These are phyloP conservation scores for Aphanomyces astaci DNA, from an alignment of 352 stramenopile species.

Conservation along the genomic window DNA sequence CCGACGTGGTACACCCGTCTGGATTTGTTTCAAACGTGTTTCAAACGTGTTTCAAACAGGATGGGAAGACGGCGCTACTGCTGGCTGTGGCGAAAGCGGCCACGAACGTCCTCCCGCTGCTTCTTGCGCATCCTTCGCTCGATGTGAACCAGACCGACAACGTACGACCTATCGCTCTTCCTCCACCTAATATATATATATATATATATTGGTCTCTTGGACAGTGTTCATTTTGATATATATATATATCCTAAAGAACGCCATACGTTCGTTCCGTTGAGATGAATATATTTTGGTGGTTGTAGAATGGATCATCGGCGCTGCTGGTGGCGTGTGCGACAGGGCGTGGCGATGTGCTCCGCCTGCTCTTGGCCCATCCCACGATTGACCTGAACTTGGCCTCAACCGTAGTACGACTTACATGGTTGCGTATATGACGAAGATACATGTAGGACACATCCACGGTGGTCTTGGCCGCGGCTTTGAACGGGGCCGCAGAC, in stretches of 20 bases:
- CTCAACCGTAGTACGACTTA: neutral
- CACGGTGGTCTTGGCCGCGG: neutral
- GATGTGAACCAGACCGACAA: constrained; percentile 3
- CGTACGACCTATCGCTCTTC: too few species aligned
- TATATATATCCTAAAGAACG: too few species aligned
- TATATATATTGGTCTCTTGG: too few species aligned
- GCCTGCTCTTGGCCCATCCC: neutral
- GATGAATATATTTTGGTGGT: neutral
- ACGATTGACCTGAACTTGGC: neutral
- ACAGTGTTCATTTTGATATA: too few species aligned
- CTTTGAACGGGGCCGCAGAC: neutral
- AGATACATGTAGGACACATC: neutral
- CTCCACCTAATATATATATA: too few species aligned
- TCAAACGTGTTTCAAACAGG: neutral
- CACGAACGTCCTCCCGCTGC: neutral
- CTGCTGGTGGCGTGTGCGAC: neutral
- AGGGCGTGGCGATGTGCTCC: neutral
- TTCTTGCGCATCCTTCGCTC: neutral
- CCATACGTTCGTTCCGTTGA: neutral
- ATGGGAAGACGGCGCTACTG: neutral
- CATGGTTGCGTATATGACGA: neutral
- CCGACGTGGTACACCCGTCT: neutral
- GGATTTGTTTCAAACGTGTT: neutral
- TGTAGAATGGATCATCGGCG: constrained; percentile 1
- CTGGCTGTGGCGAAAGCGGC: neutral